Percentiles rank a stretch among this genome's conserved stretches.
Evolutionary conservation across 1,284 basidiomycete species (phyloP).

Genomic region (Heterobasidion annosum): DNA sequence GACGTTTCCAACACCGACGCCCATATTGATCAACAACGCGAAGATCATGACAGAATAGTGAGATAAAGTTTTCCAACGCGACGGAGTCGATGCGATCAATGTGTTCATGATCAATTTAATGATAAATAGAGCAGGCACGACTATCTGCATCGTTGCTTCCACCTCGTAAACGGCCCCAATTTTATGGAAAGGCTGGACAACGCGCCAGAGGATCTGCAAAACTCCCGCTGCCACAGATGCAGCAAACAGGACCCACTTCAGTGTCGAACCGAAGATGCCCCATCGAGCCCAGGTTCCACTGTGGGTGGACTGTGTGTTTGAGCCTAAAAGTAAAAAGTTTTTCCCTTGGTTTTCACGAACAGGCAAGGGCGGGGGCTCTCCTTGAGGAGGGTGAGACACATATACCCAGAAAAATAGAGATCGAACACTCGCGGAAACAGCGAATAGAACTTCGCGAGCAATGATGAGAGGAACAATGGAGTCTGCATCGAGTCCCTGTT

Average conservation of each 20-base stretch:
- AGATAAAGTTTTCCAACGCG: conserved; percentile 35
- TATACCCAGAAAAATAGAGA: conserved; percentile 64
- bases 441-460: conserved; percentile 50
- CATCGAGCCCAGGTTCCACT: conserved; percentile 57
- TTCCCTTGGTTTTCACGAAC: conserved; percentile 10
- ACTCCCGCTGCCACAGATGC: conserved; percentile 35
- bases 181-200: conserved; percentile 29
- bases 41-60: conserved; percentile 44
- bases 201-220: conserved; percentile 59
- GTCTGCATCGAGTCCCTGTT: conserved; percentile 14
- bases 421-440: conserved; percentile 47
- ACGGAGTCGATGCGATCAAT: conserved; percentile 28
- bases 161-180: conserved; percentile 47
- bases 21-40: conserved; percentile 42
- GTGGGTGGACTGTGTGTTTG: conserved; percentile 23
- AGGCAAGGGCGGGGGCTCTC: conserved; percentile 21
- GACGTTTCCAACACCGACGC: conserved; percentile 47
- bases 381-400: conserved; percentile 45
- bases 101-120: conserved; percentile 55
- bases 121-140: conserved; percentile 48
- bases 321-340: conserved; percentile 11
- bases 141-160: conserved; percentile 48
- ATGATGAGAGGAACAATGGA: conserved; percentile 27
- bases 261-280: conserved; percentile 42
- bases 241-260: conserved; percentile 42